Percentiles rank a stretch among this genome's conserved stretches.
These are phyloP conservation scores for Cercospora brassicicola DNA, from an alignment of 2,329 filamentous ascomycete species.

Conservation along the genomic window DNA sequence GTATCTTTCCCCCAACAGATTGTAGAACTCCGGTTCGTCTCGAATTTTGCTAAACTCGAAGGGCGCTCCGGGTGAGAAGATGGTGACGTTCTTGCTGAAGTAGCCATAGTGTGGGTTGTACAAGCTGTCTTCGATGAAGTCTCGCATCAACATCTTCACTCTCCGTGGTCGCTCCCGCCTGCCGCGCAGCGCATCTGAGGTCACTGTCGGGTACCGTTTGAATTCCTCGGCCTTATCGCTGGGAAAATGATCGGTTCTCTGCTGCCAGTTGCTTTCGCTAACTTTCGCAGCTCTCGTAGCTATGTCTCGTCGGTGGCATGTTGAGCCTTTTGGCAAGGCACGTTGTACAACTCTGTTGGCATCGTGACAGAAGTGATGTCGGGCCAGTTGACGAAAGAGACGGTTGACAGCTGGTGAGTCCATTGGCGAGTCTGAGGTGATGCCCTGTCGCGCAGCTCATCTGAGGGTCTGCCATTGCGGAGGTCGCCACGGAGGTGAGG, in stretches of 20 bases:
- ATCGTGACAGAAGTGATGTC: slow-evolving; percentile 56
- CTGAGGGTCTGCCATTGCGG: neutral
- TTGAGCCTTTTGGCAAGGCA: neutral
- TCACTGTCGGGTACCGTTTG: slow-evolving; percentile 78
- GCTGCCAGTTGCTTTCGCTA: slow-evolving; percentile 79
- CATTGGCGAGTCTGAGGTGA: slow-evolving; percentile 54
- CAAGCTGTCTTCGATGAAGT: slow-evolving; percentile 86
- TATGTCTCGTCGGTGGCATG: slow-evolving; percentile 23
- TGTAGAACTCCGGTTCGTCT: slow-evolving; percentile 84
- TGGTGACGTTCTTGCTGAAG: slow-evolving; percentile 40
- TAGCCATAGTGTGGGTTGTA: slow-evolving; percentile 38
- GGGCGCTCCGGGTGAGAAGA: slow-evolving; percentile 87
- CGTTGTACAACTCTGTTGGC: slow-evolving; percentile 45
- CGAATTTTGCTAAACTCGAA: slow-evolving; percentile 81
- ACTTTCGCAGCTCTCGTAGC: slow-evolving; percentile 39
- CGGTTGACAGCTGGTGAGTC: slow-evolving; percentile 76
- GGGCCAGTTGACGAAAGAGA: slow-evolving; percentile 83
- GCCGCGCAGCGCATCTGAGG: slow-evolving; percentile 71
- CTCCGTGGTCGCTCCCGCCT: slow-evolving; percentile 74
- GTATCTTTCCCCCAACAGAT: slow-evolving; percentile 74
- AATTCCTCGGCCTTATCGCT: slow-evolving; percentile 79
- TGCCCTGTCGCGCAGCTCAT: neutral
- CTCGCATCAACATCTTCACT: slow-evolving; percentile 95
- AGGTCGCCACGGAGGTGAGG: slow-evolving; percentile 7
- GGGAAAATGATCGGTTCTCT: slow-evolving; percentile 72